Evolutionary conservation across 306 rosid species (phyloP).

Genomic region (Lotus japonicus): DNA sequence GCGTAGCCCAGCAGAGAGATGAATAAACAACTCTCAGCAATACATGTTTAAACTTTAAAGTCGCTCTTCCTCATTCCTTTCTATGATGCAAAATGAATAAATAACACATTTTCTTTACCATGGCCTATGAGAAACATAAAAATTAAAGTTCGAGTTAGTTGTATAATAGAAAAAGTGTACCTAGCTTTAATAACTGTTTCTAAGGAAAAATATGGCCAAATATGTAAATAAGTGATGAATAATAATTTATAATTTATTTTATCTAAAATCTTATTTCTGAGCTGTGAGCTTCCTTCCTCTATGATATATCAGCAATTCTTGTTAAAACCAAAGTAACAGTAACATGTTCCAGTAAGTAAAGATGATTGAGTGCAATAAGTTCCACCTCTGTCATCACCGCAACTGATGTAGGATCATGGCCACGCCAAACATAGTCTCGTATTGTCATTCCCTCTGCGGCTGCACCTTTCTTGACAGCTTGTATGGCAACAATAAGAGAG

Average conservation of each 20-base stretch:
- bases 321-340: background rate
- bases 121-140: background rate
- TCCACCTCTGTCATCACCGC: constrained; percentile 99
- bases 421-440: constrained; percentile 93
- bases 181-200: constrained; percentile 7
- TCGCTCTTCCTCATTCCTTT: background rate
- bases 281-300: background rate
- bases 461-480: constrained; percentile 98
- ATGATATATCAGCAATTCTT: background rate
- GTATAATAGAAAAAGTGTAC: background rate
- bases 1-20: constrained; percentile 2
- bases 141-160: background rate
- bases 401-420: constrained; percentile 97
- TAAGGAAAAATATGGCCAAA: background rate
- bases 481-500: constrained; percentile 94
- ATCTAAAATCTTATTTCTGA: constrained; percentile 2
- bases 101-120: constrained; percentile 5
- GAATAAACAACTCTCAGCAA: constrained; percentile 5
- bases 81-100: constrained; percentile 4
- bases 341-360: constrained; percentile 9
- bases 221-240: background rate
- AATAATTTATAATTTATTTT: background rate
- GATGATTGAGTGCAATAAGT: background rate
- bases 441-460: constrained; percentile 90
- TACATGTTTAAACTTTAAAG: background rate